Evolutionary conservation across 495 filamentous ascomycete species (phyloP), one percentile per base, ranked within the genome.

Genomic region (Tricharina praecox): DNA sequence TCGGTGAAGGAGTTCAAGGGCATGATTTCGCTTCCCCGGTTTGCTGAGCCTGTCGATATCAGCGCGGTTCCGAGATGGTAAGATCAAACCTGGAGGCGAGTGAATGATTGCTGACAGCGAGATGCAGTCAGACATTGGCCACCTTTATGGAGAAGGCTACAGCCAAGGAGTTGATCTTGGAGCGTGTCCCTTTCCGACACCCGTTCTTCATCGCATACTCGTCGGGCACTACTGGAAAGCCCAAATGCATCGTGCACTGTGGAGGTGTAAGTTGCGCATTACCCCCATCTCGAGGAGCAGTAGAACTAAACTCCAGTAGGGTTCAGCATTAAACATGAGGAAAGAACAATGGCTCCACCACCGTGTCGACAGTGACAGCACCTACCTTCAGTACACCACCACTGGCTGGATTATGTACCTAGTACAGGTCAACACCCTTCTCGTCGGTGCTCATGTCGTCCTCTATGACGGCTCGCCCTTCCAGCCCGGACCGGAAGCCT

Each of bases 361-460:
- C 30, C 20, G 10, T 15, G 7, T 39, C 32, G 45, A 48, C 34
- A 8, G 7, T 11, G 8, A 25, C 34, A 21, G 32, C 34, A 28
- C 24, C 10, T 48, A 23, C 32, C 32, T 70, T 56, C 72, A 82
- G 63, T 77, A 72, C 52, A 75, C 70, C 13, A 77, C 73, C 35
- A 82, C 78, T 0, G 82, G 82, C 4, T 88, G 82, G 82, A 86
- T 88, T 56, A 88, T 88, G 82, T 87, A 87, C 61, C 62, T 83
- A 24, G 59, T 70, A 16, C 68, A 67, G 40, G 62, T 80, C 15
- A 62, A 63, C 24, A 62, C 64, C 2, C 64, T 85, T 11, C 55
- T 78, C 0, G 56, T 62, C 20, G 80, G 82, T 5, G 67, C 67
- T 0, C 67, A 72, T 24, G 61, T 72, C 7, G 58, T 88, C 37